Conservation (phyloP, 495 filamentous ascomycete species). For the Tuber calosporum region DNA sequence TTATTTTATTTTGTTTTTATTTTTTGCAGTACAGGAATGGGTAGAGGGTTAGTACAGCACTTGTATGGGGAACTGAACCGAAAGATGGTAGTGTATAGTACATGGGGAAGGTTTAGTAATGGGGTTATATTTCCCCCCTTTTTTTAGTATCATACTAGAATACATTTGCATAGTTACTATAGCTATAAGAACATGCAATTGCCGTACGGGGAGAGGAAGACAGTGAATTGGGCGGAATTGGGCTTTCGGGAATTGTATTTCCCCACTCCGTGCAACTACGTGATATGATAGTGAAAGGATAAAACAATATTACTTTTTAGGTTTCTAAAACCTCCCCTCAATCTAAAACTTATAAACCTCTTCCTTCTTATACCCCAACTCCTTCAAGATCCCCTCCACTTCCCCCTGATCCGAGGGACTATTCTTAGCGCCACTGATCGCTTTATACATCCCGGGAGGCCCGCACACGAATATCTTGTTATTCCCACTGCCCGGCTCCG, state of each 20-base stretch:
- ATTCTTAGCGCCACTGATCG: constrained; percentile 78
- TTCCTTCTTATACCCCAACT: constrained; percentile 82
- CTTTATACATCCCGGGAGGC: constrained; percentile 87
- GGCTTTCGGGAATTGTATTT: neutral
- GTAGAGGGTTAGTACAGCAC: neutral
- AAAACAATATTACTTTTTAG: neutral
- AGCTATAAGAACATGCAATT: neutral
- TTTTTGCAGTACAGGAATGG: neutral
- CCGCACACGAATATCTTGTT: constrained; percentile 90
- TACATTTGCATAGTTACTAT: neutral
- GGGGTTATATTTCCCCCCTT: too few relatives aligned
- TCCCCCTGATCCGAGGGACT: constrained; percentile 89
- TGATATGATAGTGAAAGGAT: neutral
- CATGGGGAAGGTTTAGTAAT: neutral
- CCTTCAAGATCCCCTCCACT: constrained; percentile 71
- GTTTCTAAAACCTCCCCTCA: neutral
- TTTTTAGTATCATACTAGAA: neutral
- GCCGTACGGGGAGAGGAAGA: neutral
- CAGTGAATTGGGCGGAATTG: neutral
- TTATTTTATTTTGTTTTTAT: neutral
- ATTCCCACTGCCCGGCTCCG: constrained; percentile 80
- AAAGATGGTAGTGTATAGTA: neutral
- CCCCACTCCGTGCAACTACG: neutral
- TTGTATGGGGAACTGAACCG: neutral
- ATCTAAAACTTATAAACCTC: constrained; percentile 97